phyloP scores from a whole-genome alignment of 208 protist genomes.

The Acanthamoeba sp. region DNA sequence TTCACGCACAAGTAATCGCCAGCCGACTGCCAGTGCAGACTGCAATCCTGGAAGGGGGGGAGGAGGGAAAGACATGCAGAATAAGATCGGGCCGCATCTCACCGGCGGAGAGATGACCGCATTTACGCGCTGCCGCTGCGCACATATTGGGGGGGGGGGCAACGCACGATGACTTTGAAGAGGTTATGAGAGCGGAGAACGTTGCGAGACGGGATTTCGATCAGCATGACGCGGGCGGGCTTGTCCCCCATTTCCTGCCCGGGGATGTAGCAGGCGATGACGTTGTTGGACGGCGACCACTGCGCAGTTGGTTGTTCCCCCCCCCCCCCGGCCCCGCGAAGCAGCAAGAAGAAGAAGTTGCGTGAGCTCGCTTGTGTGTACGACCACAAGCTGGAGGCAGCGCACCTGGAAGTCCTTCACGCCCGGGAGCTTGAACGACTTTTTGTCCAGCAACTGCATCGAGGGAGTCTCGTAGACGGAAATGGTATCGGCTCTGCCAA shows the following conservation, averaged over 20 bases:
- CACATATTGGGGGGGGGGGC: neutral
- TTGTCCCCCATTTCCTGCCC: conserved; percentile 41
- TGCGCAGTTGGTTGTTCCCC: no score
- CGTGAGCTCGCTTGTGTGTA: no score
- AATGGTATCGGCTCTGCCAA: conserved; percentile 4
- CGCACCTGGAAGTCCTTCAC: conserved; percentile 61
- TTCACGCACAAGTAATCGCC: conserved; percentile 61
- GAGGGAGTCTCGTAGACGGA: conserved; percentile 61
- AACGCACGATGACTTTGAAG: conserved; percentile 36
- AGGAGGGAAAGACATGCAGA: neutral
- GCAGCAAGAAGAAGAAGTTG: no score
- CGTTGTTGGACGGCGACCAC: conserved; percentile 49
- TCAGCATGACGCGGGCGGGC: conserved; percentile 35
- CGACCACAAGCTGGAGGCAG: neutral
- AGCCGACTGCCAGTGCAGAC: conserved; percentile 26
- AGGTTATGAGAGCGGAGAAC: conserved; percentile 29
- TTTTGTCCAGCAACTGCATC: conserved; percentile 54
- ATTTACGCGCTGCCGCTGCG: no score
- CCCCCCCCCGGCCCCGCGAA: no score
- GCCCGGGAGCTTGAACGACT: conserved; percentile 39
- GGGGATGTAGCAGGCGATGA: conserved; percentile 60
- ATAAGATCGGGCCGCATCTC: no score
- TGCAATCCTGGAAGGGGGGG: conserved; percentile 8
- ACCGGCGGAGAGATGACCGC: neutral
- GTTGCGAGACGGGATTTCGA: conserved; percentile 47